Conservation (phyloP, 2,329 filamentous ascomycete species). For the Talaromyces sp. region DNA sequence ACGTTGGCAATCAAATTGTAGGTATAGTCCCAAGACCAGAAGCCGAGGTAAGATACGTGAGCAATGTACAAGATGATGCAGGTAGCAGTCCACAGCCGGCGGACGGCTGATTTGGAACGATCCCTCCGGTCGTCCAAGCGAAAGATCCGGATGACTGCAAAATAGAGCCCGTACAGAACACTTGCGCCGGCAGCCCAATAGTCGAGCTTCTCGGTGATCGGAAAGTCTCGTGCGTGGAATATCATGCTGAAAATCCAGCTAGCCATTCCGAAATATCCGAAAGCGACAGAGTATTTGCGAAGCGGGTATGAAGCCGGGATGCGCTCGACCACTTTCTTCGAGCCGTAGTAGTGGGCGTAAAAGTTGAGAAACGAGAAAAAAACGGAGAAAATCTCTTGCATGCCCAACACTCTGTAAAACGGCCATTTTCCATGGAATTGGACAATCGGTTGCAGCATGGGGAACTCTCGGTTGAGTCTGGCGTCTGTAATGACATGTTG, state of each 20-base stretch:
- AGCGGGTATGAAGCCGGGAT: slow-evolving; percentile 72
- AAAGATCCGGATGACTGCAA: slow-evolving; percentile 75
- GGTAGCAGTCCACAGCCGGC: slow-evolving; percentile 69
- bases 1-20: slow-evolving; percentile 99
- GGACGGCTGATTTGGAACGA: slow-evolving; percentile 48
- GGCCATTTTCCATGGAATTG: slow-evolving; percentile 99
- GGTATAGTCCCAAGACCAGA: slow-evolving; percentile 87
- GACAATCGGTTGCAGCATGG: slow-evolving; percentile 63
- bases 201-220: slow-evolving; percentile 84
- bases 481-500: slow-evolving; percentile 82
- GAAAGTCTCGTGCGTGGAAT: slow-evolving; percentile 88
- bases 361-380: slow-evolving; percentile 92
- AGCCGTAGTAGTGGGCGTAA: slow-evolving; percentile 74
- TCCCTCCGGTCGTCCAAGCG: slow-evolving; percentile 62
- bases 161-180: slow-evolving; percentile 88
- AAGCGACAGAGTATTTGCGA: slow-evolving; percentile 71
- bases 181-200: slow-evolving; percentile 91
- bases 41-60: slow-evolving; percentile 79
- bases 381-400: slow-evolving; percentile 92
- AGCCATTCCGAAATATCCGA: slow-evolving; percentile 75
- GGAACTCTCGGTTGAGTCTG: slow-evolving; percentile 62
- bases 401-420: slow-evolving; percentile 81
- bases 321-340: slow-evolving; percentile 62
- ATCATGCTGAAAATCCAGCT: slow-evolving; percentile 87
- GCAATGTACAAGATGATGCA: slow-evolving; percentile 67